Base-by-base conservation (phyloP, 2,329 filamentous ascomycete genomes). In the Colletotrichum cereale region DNA sequence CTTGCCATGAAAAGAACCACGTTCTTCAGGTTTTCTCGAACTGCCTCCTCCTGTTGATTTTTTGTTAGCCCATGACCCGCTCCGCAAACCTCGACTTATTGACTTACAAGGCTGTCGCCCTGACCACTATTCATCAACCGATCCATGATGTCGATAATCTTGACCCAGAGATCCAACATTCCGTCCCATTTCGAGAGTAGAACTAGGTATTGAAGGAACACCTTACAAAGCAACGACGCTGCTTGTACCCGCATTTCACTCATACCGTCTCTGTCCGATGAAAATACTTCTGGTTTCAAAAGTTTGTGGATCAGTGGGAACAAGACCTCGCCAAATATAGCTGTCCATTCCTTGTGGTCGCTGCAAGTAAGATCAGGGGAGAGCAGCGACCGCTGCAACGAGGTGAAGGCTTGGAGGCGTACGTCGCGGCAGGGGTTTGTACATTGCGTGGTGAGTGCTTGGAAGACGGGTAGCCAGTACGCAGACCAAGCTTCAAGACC, bases 401-500 rank as follows among this genome's bases (percentile, higher is more conserved):
- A 94, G 10, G 92, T 90, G 76, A 98, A 94, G 1, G 96, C 94
- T 77, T 97, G 89, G 77, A 97, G 93, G 3, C 96, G 91, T 71
- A 99, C 94, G 76, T 98, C 95, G 66, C 96, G 92, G 78, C 95
- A 98, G 0, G 95, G 95, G 79, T 98, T 99, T 65, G 94, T 93
- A 82, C 95, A 98, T 82, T 99, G 96, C 5, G 90, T 90, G 3
- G 93, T 96, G 24, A 99, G 84, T 7, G 94, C 93, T 75, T 94
- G 90, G 82, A 99, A 96, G 34, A 99, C 95, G 2, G 96, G 96
- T 18, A 95, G 91, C 96, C 96, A 99, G 80, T 99, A 99, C 11
- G 96, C 94, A 62, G 94, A 95, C 96, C 96, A 99, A 18, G 96
- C 96, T 93, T 74, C n/a, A 57, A 40, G 60, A 76, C 6, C 71